Conservation (phyloP, 306 rosid genomes). For the Styphnolobium japonicum region DNA sequence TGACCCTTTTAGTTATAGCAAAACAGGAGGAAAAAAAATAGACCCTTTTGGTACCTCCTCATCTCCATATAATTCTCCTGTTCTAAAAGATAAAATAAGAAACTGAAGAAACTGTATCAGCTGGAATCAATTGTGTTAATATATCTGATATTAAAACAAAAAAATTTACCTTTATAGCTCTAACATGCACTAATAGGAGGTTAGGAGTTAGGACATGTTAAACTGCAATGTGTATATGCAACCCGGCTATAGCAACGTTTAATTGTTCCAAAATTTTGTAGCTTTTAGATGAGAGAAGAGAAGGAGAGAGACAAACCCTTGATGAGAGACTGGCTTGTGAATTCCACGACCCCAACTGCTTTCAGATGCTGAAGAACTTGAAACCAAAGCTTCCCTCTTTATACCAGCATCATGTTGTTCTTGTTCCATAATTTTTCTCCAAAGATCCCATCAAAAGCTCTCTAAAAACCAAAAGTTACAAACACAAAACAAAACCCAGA, state of each 20-base stretch:
- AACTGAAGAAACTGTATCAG: no score
- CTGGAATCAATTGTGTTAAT: no score
- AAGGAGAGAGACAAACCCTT: slow-evolving; percentile 19
- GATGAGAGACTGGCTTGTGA: slow-evolving; percentile 14
- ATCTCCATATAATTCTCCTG: no score
- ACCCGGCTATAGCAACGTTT: background rate
- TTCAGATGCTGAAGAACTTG: background rate
- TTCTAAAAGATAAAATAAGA: no score
- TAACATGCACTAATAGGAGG: no score
- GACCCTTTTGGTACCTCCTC: no score
- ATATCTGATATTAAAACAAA: no score
- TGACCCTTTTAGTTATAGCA: no score
- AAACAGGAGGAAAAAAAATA: no score
- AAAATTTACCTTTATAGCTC: no score
- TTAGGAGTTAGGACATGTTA: no score
- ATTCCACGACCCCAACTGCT: background rate
- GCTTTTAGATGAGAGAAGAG: background rate
- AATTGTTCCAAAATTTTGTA: background rate
- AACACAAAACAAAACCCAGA: background rate
- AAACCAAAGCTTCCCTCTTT: background rate
- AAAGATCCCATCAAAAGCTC: background rate
- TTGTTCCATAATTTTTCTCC: slow-evolving; percentile 11
- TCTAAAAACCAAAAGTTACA: background rate
- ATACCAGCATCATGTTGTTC: background rate
- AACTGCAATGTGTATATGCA: background rate